Conservation (phyloP, 345 rosid species). For the Aquilaria yunnanensis region DNA sequence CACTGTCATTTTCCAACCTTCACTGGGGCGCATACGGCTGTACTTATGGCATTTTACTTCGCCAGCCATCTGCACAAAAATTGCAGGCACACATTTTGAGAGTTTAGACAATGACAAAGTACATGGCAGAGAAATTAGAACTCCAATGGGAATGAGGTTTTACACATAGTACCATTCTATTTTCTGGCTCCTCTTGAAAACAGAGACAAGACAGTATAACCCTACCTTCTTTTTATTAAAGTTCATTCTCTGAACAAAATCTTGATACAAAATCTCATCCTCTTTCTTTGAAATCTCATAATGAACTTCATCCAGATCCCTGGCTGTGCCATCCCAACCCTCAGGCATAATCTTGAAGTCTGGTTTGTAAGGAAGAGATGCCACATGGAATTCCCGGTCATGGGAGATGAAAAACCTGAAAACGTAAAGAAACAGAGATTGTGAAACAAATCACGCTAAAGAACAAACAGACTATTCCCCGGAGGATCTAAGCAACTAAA, state of each 20-base stretch:
- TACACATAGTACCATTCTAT: background rate
- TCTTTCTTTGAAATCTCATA: constrained; percentile 98
- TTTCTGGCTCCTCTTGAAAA: background rate
- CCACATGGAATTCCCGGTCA: constrained; percentile 95
- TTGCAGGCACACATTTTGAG: too few species aligned
- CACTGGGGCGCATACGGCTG: constrained; percentile 69
- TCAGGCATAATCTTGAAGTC: constrained; percentile 98
- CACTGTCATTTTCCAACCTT: constrained; percentile 84
- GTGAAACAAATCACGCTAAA: too few species aligned
- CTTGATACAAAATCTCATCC: constrained; percentile 85
- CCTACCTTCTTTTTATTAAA: constrained; percentile 92
- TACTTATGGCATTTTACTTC: constrained; percentile 81
- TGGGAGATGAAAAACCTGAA: constrained; percentile 77
- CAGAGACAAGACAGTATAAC: background rate
- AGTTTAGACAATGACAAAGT: background rate
- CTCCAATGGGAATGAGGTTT: background rate
- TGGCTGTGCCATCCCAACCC: constrained; percentile 96
- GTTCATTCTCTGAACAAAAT: constrained; percentile 71
- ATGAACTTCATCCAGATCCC: constrained; percentile 88
- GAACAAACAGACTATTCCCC: too few species aligned
- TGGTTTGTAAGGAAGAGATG: constrained; percentile 92
- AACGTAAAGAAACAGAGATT: background rate
- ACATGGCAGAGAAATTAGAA: background rate
- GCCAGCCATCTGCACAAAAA: constrained; percentile 52
- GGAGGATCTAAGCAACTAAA: too few species aligned